Evolutionary conservation across 257 asterid genomes (phyloP), one percentile per base, ranked within the genome.

Genomic region (Parsonsia alboflavescens): DNA sequence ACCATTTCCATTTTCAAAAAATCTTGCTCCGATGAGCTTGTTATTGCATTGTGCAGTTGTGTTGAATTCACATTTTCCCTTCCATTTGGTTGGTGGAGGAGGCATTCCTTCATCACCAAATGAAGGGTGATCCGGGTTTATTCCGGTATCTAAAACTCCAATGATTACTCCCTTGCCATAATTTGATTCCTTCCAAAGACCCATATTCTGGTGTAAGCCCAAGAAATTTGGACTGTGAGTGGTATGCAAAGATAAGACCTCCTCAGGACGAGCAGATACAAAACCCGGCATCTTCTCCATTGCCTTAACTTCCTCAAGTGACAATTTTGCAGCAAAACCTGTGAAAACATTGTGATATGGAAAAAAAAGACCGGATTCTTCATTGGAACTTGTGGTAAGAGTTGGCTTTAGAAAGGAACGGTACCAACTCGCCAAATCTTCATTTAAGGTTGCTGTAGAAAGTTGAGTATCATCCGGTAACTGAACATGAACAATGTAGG

Each of bases 1-100:
- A 5, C 66, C 77, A 1, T 41, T 24, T 4, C 28, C 78, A 0
- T 6, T 7, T 0, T 8, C 0, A 2, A 80, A 76, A 44, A 36
- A 11, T 36, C 89, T 80, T 0, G 88, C 89, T 62, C 94, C 94
- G 4, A 87, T 87, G 68, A 89, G 76, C 78, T 87, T 86, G 68
- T 85, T 89, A 58, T 89, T 88, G 26, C 91, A 86, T 33, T 33
- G 39, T 33, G 2, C 39, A 0, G 33, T 75, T 0, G 45, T 72
- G 0, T 70, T 70, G 33, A 76, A 79, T 22, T 86, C 82, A 11
- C 90, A 88, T 39, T 15, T 71, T 16, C 88, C 92, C 56, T 79
- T 82, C 90, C 92, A 88, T 45, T 77, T 84, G 6, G 84, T 73
- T 0, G 89, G 89, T 0, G 91, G 88, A 7, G 86, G 82, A 0